Conservation (phyloP, 345 rosid genomes). For the Ceriops decandra region DNA sequence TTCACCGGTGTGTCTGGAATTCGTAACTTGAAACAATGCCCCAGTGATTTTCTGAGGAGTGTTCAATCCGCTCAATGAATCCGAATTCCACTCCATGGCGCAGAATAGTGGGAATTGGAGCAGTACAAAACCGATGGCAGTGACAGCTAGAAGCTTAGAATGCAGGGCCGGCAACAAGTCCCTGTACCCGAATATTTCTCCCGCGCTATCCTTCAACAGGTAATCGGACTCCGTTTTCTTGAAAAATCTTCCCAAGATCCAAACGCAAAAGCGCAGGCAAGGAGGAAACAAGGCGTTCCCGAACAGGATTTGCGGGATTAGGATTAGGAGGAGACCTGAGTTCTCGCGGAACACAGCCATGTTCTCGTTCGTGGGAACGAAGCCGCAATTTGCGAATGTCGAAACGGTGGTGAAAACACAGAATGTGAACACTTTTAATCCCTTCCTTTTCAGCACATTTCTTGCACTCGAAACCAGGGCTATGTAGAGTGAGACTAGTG, state of each 20-base stretch:
- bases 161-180: slow-evolving; percentile 20
- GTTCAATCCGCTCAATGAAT: slow-evolving; percentile 18
- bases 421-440: slow-evolving; percentile 10
- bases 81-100: slow-evolving; percentile 35
- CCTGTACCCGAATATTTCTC: slow-evolving; percentile 12
- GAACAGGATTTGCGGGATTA: slow-evolving; percentile 36
- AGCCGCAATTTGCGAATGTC: slow-evolving; percentile 23
- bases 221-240: slow-evolving; percentile 16
- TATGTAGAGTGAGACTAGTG: neutral
- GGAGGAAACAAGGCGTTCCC: slow-evolving; percentile 34
- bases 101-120: slow-evolving; percentile 27
- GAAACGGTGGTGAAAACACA: slow-evolving; percentile 7
- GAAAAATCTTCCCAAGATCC: slow-evolving; percentile 23
- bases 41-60: slow-evolving; percentile 19
- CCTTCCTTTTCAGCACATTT: slow-evolving; percentile 9
- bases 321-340: slow-evolving; percentile 34
- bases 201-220: slow-evolving; percentile 12
- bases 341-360: slow-evolving; percentile 33
- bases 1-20: slow-evolving; percentile 38
- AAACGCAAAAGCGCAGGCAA: slow-evolving; percentile 16
- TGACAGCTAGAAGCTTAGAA: slow-evolving; percentile 9
- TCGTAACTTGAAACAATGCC: slow-evolving; percentile 23
- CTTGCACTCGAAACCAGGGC: neutral
- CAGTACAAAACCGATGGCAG: slow-evolving; percentile 24
- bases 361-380: slow-evolving; percentile 26